Evolutionary conservation across 148 eudicot species (phyloP).

Genomic region (Agrostemma githago): DNA sequence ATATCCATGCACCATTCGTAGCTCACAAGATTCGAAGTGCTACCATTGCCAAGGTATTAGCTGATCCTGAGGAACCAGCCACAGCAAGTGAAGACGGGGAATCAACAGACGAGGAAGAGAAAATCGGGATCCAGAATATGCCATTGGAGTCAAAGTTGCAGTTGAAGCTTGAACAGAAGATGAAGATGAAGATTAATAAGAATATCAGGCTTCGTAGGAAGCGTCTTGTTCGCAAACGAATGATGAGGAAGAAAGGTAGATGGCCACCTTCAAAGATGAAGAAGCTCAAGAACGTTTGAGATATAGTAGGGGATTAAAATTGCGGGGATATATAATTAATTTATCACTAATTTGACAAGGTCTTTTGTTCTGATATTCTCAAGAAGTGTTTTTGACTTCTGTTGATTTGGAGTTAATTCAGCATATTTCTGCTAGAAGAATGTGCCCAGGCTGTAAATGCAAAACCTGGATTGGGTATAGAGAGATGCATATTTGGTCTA

Average conservation of each 20-base stretch:
- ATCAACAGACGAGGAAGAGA: slow-evolving; percentile 33
- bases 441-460: slow-evolving; percentile 7
- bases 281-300: slow-evolving; percentile 75
- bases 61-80: slow-evolving; percentile 41
- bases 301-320: slow-evolving; percentile 16
- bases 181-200: slow-evolving; percentile 76
- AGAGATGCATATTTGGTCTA: slow-evolving; percentile 11
- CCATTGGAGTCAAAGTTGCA: slow-evolving; percentile 83
- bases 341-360: not conserved
- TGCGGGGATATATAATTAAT: not conserved
- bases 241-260: slow-evolving; percentile 82
- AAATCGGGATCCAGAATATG: slow-evolving; percentile 48
- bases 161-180: slow-evolving; percentile 53
- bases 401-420: slow-evolving; percentile 5
- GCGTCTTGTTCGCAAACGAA: slow-evolving; percentile 70
- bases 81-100: slow-evolving; percentile 37
- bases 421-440: not conserved
- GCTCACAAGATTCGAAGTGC: slow-evolving; percentile 34
- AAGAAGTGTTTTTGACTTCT: slow-evolving; percentile 3
- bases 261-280: slow-evolving; percentile 99
- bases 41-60: slow-evolving; percentile 46
- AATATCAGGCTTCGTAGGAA: slow-evolving; percentile 75
- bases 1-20: slow-evolving; percentile 29
- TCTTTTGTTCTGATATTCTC: not conserved
- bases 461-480: slow-evolving; percentile 13